Conservation (phyloP, 2,329 filamentous ascomycete genomes). For the Pseudopyrenochaeta lycopersici region DNA sequence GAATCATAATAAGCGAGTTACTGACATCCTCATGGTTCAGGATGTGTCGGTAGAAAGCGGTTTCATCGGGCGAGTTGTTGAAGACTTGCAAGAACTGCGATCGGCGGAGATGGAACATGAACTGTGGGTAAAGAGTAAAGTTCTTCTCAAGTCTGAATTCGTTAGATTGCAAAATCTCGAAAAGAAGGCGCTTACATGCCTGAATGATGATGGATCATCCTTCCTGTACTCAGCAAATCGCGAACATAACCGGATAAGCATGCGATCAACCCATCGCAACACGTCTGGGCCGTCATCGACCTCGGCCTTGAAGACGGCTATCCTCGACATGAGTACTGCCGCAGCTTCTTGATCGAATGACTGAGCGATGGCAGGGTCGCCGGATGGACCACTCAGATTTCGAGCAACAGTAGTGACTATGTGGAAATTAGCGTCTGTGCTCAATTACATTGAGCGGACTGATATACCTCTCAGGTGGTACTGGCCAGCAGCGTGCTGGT, state of each 20-base stretch:
- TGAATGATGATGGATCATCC: conserved; percentile 96
- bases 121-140: conserved; percentile 97
- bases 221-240: conserved; percentile 98
- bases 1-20: conserved; percentile 98
- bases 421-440: conserved; percentile 15
- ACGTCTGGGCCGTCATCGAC: conserved; percentile 99
- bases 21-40: conserved; percentile 96
- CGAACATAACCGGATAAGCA: conserved; percentile 96
- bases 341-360: conserved; percentile 99
- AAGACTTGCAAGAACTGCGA: conserved; percentile 99
- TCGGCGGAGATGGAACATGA: conserved; percentile 98
- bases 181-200: conserved; percentile 68
- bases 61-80: conserved; percentile 99
- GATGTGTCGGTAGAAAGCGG: conserved; percentile 97
- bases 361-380: conserved; percentile 92
- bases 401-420: conserved; percentile 88
- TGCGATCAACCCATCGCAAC: conserved; percentile 95
- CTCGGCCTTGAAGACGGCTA: conserved; percentile 98
- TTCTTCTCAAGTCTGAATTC: conserved; percentile 77
- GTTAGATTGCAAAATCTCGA: conserved; percentile 51
- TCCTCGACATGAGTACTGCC: conserved; percentile 97
- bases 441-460: background rate
- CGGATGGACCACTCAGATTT: conserved; percentile 90
- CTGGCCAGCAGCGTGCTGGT: conserved; percentile 95
- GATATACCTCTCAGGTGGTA: conserved; percentile 78